Base-by-base conservation (phyloP, 2,329 filamentous ascomycete genomes). In the Alternaria arbusti region DNA sequence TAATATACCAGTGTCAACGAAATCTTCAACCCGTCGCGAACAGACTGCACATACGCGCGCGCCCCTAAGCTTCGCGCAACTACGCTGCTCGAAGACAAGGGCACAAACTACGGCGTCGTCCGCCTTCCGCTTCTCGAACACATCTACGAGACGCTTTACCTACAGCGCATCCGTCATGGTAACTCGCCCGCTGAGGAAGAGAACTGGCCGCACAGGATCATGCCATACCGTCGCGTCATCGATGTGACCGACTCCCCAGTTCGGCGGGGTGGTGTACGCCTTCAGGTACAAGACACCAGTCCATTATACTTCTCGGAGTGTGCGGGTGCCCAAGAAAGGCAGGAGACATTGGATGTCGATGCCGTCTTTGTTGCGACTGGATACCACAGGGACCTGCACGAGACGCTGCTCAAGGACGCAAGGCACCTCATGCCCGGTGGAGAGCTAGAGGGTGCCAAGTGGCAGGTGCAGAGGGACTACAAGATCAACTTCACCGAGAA, bases 61-160 rank as follows among this genome's bases (percentile, higher is more conserved):
- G 84, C 90, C 0, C 82, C 89, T 1, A 83, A 85, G 47, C 84
- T 89, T 65, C 91, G 94, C 52, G 83, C 86, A 30, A 81, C 83
- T 13, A 84, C 84, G 25, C 83, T 97, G 55, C 82, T 85, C 15
- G 89, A 89, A 56, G 92, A 96, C 70, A 90, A 91, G 63, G 89
- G 89, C 28, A 98, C 95, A 64, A 98, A 98, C 84, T 98, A 98
- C 79, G 92, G 93, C 56, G 95, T 98, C 5, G 95, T 99, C 4
- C 90, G 95, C 8, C 87, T 97, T n/a, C 88, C 93, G 69, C 87
- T 98, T 54, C 92, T 98, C 61, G 95, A 98, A 80, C 88, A 90
- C 61, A 87, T 98, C 28, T 98, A 96, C 80, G 89, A 95, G 80
- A 88, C 88, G 60, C 89, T 97, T 82, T 98, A 98, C 81, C 87